A percentile compares a stretch with the other conserved stretches of the same genome.
Conservation (phyloP, 495 filamentous ascomycete species). For the Aspergillus conjunctus region DNA sequence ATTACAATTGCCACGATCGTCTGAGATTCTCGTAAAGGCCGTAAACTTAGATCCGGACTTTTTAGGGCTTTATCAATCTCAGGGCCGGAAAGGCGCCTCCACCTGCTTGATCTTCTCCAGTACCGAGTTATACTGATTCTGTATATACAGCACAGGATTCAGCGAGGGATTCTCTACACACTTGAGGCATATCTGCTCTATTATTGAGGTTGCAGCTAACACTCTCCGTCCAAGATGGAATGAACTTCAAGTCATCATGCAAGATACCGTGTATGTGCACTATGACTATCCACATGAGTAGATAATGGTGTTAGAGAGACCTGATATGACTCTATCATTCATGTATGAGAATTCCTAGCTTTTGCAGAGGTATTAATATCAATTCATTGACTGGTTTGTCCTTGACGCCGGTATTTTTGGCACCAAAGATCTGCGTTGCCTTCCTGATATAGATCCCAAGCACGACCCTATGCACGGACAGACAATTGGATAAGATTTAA, state of each 20-base stretch:
- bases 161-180: constrained; percentile 20
- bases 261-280: constrained; percentile 16
- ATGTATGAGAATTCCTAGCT: constrained; percentile 24
- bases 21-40: too few species aligned
- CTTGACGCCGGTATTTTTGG: constrained; percentile 18
- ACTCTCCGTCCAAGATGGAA: constrained; percentile 27
- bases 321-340: constrained; percentile 14
- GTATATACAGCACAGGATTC: constrained; percentile 29
- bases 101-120: constrained; percentile 28
- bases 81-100: constrained; percentile 7
- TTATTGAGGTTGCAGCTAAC: constrained; percentile 27
- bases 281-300: constrained; percentile 28
- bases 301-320: constrained; percentile 16
- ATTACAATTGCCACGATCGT: too few species aligned
- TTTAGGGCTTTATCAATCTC: constrained; percentile 25
- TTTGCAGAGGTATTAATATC: constrained; percentile 23
- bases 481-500: constrained; percentile 25
- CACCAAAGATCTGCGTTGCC: constrained; percentile 17
- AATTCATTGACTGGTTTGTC: constrained; percentile 27
- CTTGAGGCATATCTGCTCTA: constrained; percentile 19
- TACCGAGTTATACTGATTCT: constrained; percentile 27
- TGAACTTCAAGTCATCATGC: constrained; percentile 22
- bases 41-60: constrained; percentile 2
- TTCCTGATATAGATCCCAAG: constrained; percentile 20
- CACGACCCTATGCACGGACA: constrained; percentile 17